Base-by-base conservation (phyloP, 371 early-diverging fungal genomes). In the Mucor saturninus region DNA sequence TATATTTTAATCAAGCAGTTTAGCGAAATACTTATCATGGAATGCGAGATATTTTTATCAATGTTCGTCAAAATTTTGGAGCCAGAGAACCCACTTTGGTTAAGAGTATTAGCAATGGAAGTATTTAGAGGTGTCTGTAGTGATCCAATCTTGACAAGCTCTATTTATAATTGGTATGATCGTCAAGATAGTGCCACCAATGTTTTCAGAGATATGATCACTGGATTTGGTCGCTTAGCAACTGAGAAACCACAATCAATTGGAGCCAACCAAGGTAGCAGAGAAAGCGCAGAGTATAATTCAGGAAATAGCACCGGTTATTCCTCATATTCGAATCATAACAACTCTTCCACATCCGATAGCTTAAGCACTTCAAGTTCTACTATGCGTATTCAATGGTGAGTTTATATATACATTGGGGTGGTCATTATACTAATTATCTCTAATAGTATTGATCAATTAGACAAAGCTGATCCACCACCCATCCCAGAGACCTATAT, bases 381-480 rank as follows among this genome's bases (percentile, higher is more conserved):
- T 0, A 81, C 85, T 5, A 86, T 93, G 81, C 89, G 89, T 35
- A 82, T 91, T 5, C 89, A 90, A 81, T 91, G 92, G 91, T 90
- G 76, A 61, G 68, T 51, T 11, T 10, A 9, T 54, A n/a, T 8
- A 28, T 48, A 28, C 2, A 26, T 21, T 11, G 28, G 2, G 26
- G 30, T 50, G 28, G 10, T 1, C 4, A 13, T 5, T 29, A 26
- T 11, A 14, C 8, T 62, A 30, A 38, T 5, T 5, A 9, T 14
- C 13, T 26, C 26, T 6, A 1, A 32, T 51, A 89, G 91, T 68
- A 83, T 95, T 51, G 94, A 94, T 75, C 95, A 94, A 73, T 82
- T 98, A 42, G 98, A 98, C 70, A 96, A 95, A 68, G 78, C 86
- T 14, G 97, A 96, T 4, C 91, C 97, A 3, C 98, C 98, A 4